These are phyloP conservation scores for Lippia alba DNA, from an alignment of 305 asterid species.

Conservation along the genomic window DNA sequence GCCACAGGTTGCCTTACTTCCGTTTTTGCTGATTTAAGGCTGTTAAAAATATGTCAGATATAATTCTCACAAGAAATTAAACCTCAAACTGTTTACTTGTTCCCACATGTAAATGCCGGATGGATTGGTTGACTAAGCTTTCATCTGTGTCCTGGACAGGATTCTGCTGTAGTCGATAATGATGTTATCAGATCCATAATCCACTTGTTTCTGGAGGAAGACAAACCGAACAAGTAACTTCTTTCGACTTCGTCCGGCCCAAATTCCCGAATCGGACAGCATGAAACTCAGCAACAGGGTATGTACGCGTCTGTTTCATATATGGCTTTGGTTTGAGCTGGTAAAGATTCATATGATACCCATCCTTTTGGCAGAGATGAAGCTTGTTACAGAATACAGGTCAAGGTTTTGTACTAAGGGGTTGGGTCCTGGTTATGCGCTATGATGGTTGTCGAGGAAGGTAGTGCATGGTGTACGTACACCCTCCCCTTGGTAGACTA, in stretches of 20 bases:
- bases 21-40: neutral
- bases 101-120: no score
- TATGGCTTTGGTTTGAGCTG: neutral
- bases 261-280: neutral
- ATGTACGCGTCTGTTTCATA: neutral
- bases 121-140: neutral
- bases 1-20: conserved; percentile 68
- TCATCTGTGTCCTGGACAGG: conserved; percentile 47
- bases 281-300: conserved; percentile 7
- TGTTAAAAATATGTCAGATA: no score
- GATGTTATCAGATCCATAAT: conserved; percentile 85
- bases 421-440: no score
- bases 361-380: no score
- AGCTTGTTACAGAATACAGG: no score
- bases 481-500: no score
- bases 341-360: no score
- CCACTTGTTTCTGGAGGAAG: conserved; percentile 87
- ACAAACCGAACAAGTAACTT: conserved; percentile 59
- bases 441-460: no score
- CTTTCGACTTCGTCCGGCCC: conserved; percentile 23
- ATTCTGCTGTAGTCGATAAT: conserved; percentile 50
- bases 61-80: no score
- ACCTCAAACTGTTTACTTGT: no score
- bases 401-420: no score
- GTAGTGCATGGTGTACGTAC: no score